Evolutionary conservation across 495 filamentous ascomycete species (phyloP).

Genomic region (Aspergillus biplanus): DNA sequence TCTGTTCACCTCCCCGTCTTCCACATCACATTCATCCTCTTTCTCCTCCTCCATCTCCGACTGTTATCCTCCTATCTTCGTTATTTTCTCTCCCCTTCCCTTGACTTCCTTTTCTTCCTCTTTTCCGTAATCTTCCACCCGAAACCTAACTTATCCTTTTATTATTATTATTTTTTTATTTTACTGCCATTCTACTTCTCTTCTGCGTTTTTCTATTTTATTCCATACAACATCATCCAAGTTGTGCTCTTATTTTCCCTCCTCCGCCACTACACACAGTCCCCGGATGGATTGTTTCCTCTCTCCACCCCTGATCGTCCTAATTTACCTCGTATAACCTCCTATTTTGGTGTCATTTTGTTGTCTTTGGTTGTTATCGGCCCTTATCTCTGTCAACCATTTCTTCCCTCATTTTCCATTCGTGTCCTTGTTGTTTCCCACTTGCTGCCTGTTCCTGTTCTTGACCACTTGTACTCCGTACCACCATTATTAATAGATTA

Average conservation of each 20-base stretch:
- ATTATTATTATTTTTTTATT: too few relatives aligned
- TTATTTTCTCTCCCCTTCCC: conserved; percentile 9
- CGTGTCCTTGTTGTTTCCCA: not conserved
- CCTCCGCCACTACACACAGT: not conserved
- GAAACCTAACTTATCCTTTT: not conserved
- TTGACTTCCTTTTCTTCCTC: not conserved
- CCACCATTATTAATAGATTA: conserved; percentile 29
- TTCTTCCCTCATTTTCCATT: not conserved
- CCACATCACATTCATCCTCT: conserved; percentile 10
- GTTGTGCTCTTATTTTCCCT: not conserved
- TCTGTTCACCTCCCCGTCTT: conserved; percentile 11
- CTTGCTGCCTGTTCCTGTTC: conserved; percentile 21
- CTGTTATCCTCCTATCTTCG: conserved; percentile 9
- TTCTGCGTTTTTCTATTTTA: not conserved
- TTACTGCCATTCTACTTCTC: not conserved
- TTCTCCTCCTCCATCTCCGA: conserved; percentile 9
- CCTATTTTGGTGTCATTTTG: conserved; percentile 2
- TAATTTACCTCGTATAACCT: conserved; percentile 1
- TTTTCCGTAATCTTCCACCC: not conserved
- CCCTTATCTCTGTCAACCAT: not conserved
- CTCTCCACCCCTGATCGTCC: conserved; percentile 1
- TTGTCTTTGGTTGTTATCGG: not conserved
- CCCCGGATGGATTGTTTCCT: conserved; percentile 17
- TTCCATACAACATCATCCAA: not conserved
- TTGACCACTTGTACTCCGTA: conserved; percentile 6